phyloP scores from a whole-genome alignment of 768 basidiomycete species.

The Chalciporus pseudorubinellus region DNA sequence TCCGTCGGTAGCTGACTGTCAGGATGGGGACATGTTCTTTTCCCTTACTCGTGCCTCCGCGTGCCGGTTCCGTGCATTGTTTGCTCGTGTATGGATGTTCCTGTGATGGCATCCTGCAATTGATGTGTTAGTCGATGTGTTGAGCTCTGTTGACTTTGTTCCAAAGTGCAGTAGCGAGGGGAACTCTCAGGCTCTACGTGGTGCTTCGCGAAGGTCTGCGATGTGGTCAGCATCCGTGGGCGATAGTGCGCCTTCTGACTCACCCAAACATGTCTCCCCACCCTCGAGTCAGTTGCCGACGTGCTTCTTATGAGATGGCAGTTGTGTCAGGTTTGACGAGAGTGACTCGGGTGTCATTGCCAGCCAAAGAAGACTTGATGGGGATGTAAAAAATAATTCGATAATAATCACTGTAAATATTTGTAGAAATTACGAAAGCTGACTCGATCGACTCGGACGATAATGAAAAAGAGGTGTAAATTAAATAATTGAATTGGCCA shows the following conservation, averaged over 20 bases:
- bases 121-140: not conserved
- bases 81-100: slow-evolving; percentile 18
- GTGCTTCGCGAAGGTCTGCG: slow-evolving; percentile 16
- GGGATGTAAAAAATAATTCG: slow-evolving; percentile 5
- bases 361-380: not conserved
- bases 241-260: slow-evolving; percentile 24
- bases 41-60: slow-evolving; percentile 1
- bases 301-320: no score
- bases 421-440: slow-evolving; percentile 17
- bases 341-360: no score
- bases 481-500: slow-evolving; percentile 33
- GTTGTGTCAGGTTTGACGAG: no score
- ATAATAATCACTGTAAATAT: slow-evolving; percentile 15
- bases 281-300: slow-evolving; percentile 8
- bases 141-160: slow-evolving; percentile 8
- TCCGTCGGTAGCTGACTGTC: slow-evolving; percentile 12
- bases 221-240: slow-evolving; percentile 4
- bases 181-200: not conserved
- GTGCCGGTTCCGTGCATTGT: slow-evolving; percentile 30
- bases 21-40: slow-evolving; percentile 13
- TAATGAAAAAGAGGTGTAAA: slow-evolving; percentile 30
- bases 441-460: slow-evolving; percentile 35
- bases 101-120: slow-evolving; percentile 20
- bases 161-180: slow-evolving; percentile 13
- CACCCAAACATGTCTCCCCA: slow-evolving; percentile 1